Percentiles rank a stretch among this genome's conserved stretches.
These are phyloP conservation scores for Fistulifera pelliculosa DNA, from an alignment of 108 stramenopile genomes.

Conservation along the genomic window DNA sequence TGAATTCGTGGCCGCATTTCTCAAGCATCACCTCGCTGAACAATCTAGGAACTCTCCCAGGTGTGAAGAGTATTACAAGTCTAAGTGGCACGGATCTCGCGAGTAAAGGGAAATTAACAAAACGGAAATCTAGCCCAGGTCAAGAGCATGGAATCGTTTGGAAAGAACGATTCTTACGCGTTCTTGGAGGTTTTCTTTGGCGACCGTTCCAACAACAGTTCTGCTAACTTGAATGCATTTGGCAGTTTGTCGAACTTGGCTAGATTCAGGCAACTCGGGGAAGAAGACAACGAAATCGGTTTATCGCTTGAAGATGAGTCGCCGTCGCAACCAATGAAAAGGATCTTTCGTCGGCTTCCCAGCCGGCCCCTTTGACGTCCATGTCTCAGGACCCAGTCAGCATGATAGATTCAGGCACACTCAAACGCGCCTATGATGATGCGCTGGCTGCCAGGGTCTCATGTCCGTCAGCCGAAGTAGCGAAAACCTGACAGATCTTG, in stretches of 20 bases:
- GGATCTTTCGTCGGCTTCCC: constrained; percentile 5
- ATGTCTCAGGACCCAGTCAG: constrained; percentile 21
- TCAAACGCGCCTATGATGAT: constrained; percentile 85
- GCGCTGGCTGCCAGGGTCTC: constrained; percentile 78
- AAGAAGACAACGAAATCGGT: constrained; percentile 85
- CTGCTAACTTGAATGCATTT: constrained; percentile 21
- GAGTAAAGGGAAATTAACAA: constrained; percentile 78
- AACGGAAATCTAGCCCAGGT: constrained; percentile 86
- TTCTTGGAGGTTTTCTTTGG: constrained; percentile 92
- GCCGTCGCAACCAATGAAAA: constrained; percentile 26
- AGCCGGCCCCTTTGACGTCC: constrained; percentile 18
- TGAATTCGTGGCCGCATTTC: constrained; percentile 87
- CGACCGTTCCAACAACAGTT: constrained; percentile 38
- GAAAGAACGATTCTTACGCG: constrained; percentile 78
- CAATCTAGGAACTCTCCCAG: constrained; percentile 77
- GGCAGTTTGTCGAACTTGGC: constrained; percentile 9
- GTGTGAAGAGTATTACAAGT: constrained; percentile 88
- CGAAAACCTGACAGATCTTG: constrained; percentile 83
- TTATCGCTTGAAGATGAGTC: constrained; percentile 82
- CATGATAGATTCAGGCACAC: constrained; percentile 33
- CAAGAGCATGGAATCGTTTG: constrained; percentile 83
- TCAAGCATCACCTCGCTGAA: constrained; percentile 78
- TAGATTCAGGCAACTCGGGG: constrained; percentile 62
- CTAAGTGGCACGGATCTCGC: constrained; percentile 74
- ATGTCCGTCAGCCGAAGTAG: constrained; percentile 75